These are phyloP conservation scores for Acanthamoeba quina DNA, from an alignment of 208 protist genomes.

Conservation along the genomic window DNA sequence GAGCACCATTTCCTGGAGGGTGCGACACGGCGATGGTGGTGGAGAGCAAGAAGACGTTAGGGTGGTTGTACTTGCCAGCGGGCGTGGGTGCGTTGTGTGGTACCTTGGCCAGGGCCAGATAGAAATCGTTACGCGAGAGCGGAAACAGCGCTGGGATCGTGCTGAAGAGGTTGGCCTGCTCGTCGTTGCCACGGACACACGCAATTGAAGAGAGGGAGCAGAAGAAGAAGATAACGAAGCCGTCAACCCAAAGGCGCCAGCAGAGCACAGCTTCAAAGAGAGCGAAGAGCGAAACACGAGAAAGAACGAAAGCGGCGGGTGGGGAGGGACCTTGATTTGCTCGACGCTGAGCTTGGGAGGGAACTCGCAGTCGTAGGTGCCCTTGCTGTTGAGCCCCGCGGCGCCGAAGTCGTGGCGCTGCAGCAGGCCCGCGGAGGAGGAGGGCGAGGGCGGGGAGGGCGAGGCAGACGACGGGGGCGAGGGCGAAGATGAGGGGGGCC, in stretches of 20 bases:
- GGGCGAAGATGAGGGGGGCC: background rate
- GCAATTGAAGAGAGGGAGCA: background rate
- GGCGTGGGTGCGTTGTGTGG: background rate
- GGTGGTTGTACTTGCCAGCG: too few species aligned
- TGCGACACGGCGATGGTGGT: background rate
- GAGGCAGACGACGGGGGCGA: background rate
- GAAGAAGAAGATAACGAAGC: background rate
- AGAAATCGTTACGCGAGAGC: background rate
- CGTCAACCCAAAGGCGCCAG: background rate
- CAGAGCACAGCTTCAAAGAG: background rate
- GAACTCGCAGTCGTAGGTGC: constrained; percentile 10
- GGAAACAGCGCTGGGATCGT: background rate
- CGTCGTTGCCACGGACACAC: background rate
- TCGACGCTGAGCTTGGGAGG: background rate
- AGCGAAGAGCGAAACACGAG: background rate
- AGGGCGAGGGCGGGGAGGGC: background rate
- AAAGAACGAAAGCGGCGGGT: background rate
- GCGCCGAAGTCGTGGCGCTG: background rate
- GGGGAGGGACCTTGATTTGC: background rate
- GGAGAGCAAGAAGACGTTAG: background rate
- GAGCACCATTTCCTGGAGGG: background rate
- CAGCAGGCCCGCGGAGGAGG: background rate
- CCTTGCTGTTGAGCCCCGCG: background rate
- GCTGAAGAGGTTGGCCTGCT: background rate
- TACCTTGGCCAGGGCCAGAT: background rate